Evolutionary conservation across 2,329 filamentous ascomycete species (phyloP), one percentile per base, ranked within the genome.

Genomic region (Colletotrichum lini): DNA sequence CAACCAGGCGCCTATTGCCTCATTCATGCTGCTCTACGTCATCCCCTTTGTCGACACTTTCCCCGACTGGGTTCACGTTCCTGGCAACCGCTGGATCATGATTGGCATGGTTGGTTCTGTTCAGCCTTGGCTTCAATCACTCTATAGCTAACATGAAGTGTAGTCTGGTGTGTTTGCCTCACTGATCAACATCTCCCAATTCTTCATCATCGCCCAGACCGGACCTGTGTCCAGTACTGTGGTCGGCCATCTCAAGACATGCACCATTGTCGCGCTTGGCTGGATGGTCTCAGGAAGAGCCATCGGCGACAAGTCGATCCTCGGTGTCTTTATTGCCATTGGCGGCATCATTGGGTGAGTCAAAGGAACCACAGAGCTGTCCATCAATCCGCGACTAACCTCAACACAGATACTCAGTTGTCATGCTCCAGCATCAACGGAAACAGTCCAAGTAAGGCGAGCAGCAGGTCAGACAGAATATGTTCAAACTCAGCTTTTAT

Each of bases 21-120:
- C 88, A 2, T 84, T 91, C 71, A 79, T 92, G 73, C 84, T 93
- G 63, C 84, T 92, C 38, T 92, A 92, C 75, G 86, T 88, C 45
- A 91, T 92, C 72, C 91, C 90, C 0, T 91, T 92, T 75, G 82
- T 89, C 23, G 91, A 93, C 75, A 87, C 84, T 18, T 89, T 92
- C 75, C 90, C 91, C 3, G 82, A 83, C 13, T 90, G 88, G 86
- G 80, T 77, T 15, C 82, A 85, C 40, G 85, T 91, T 2, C 83
- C 84, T 4, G 70, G 84, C 1, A 86, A 80, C 73, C 83, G 84
- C 70, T 91, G 89, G 88, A 68, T 87, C 3, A 83, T 92, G 85
- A 90, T 93, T 52, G 59, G 86, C 38, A 83, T 91, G 81, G 89
- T 90, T 79, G 77, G 86, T 75, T 26, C 13, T n/a, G 13, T 26